A percentile compares a stretch with the other conserved stretches of the same genome.
Evolutionary conservation across 1,139 yeast genomes (phyloP).

Genomic region (Casaregolazyma suthepensis): DNA sequence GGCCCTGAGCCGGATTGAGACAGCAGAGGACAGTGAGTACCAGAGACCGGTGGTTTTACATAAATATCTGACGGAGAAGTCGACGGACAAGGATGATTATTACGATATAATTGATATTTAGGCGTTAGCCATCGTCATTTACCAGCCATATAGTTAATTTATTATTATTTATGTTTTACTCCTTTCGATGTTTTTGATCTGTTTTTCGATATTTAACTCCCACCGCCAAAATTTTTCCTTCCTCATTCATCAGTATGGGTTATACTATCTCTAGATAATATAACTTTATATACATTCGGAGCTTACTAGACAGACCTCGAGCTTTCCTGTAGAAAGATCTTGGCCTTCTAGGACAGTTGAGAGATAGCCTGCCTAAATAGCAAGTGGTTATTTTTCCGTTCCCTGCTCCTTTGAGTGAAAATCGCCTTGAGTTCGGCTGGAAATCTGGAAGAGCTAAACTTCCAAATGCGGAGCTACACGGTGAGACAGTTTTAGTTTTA

Average conservation of each 20-base stretch:
- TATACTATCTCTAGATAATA: constrained; percentile 28
- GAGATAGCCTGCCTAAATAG: constrained; percentile 28
- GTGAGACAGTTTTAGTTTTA: constrained; percentile 7
- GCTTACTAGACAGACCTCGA: constrained; percentile 21
- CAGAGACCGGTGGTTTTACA: background rate
- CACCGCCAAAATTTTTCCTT: constrained; percentile 15
- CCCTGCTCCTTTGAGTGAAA: constrained; percentile 27
- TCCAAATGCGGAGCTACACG: constrained; percentile 18
- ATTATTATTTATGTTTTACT: background rate
- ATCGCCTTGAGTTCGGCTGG: constrained; percentile 26
- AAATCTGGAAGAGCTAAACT: constrained; percentile 14
- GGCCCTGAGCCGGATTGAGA: background rate
- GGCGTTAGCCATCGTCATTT: too few species aligned
- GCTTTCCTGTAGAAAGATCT: constrained; percentile 23
- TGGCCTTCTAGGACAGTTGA: constrained; percentile 25
- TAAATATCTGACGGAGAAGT: background rate
- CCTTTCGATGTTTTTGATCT: background rate
- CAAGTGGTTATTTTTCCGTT: constrained; percentile 29
- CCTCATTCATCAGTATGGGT: constrained; percentile 27
- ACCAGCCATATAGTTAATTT: background rate
- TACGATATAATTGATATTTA: background rate
- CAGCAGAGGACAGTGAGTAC: background rate
- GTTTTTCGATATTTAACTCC: background rate
- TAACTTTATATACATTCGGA: constrained; percentile 21
- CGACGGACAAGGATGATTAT: constrained; percentile 3